Percentiles rank a stretch among this genome's conserved stretches.
Conservation (phyloP, 2,329 filamentous ascomycete genomes). For the Neofusicoccum kwambonambiense region DNA sequence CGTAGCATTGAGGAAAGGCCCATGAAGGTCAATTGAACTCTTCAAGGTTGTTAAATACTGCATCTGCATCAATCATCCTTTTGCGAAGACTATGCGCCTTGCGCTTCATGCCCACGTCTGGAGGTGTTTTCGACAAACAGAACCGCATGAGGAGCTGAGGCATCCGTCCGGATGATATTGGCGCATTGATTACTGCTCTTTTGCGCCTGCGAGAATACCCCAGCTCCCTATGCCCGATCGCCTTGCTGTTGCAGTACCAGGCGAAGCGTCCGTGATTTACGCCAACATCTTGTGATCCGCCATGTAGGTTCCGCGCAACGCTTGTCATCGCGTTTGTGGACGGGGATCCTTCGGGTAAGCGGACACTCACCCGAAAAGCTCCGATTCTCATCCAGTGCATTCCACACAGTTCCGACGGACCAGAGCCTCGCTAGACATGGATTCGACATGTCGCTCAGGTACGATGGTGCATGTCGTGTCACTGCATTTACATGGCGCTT, state of each 20-base stretch:
- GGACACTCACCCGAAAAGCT: slow-evolving; percentile 3
- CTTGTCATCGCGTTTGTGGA: not conserved
- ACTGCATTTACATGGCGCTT: too few species aligned
- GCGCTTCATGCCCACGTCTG: not conserved
- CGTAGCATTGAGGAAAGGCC: not conserved
- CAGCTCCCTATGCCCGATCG: too few species aligned
- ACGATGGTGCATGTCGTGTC: too few species aligned
- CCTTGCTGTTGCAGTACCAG: too few species aligned
- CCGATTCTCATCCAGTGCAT: not conserved
- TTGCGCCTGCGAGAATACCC: too few species aligned
- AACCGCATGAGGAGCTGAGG: too few species aligned
- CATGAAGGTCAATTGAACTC: not conserved
- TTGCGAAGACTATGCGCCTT: not conserved
- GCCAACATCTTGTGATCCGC: too few species aligned
- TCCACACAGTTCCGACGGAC: not conserved
- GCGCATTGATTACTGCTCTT: too few species aligned
- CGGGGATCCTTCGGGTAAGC: not conserved
- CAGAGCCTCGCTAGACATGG: not conserved
- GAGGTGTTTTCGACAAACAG: too few species aligned
- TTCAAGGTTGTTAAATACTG: not conserved
- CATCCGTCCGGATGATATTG: too few species aligned
- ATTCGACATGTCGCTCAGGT: too few species aligned
- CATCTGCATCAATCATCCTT: not conserved
- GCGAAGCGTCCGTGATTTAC: too few species aligned
- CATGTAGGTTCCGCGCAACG: not conserved